Percentiles rank a stretch among this genome's conserved stretches.
Conservation (phyloP, 176 grass and related monocot genomes). For the Typha latifolia region DNA sequence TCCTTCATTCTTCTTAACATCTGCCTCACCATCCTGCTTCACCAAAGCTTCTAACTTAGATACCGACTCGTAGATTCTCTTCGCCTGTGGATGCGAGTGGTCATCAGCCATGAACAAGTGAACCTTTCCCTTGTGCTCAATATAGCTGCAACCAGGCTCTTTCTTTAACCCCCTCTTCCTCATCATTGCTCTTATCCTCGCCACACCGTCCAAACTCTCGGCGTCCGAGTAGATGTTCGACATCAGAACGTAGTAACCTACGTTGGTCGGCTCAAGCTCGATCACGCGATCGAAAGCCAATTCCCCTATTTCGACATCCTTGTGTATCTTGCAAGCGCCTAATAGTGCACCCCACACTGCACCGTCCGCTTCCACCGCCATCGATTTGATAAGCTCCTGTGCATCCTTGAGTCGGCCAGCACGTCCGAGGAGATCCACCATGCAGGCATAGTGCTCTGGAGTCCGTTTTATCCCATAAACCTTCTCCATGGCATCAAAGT, state of each 20-base stretch:
- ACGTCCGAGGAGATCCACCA: constrained; percentile 63
- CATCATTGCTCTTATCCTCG: constrained; percentile 44
- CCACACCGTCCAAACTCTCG: constrained; percentile 24
- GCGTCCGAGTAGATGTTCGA: constrained; percentile 56
- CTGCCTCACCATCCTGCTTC: constrained; percentile 7
- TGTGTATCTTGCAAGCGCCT: constrained; percentile 72
- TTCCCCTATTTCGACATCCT: constrained; percentile 36
- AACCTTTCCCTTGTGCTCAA: constrained; percentile 41
- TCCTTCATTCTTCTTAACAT: too few species aligned
- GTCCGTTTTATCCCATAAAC: constrained; percentile 19
- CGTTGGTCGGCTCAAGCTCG: constrained; percentile 43
- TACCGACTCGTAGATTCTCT: constrained; percentile 45
- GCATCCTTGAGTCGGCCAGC: constrained; percentile 42
- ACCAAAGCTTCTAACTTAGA: constrained; percentile 38
- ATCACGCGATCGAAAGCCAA: constrained; percentile 38
- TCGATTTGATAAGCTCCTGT: constrained; percentile 38
- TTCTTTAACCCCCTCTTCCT: constrained; percentile 51
- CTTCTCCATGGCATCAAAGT: constrained; percentile 43
- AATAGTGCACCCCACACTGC: constrained; percentile 66
- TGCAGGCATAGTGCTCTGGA: constrained; percentile 56
- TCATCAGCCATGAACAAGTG: constrained; percentile 82
- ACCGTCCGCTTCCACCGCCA: constrained; percentile 43
- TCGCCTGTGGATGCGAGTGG: constrained; percentile 50
- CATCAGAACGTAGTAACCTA: constrained; percentile 61
- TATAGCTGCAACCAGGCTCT: constrained; percentile 59